Conservation (phyloP, 495 filamentous ascomycete genomes). For the Elaphomyces granulatus region DNA sequence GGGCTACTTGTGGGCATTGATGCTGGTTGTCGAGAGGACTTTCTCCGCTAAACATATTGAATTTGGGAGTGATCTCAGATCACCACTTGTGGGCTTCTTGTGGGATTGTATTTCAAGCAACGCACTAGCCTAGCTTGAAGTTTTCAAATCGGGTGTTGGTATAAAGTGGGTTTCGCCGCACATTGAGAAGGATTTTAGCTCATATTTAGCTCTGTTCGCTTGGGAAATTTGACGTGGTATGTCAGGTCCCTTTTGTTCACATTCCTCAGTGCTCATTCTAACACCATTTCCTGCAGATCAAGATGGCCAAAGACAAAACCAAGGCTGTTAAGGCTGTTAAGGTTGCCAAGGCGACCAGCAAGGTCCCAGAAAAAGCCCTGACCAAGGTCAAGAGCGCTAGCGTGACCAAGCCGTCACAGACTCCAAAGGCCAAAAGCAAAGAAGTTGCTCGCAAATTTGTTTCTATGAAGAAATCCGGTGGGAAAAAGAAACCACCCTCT, state of each 20-base stretch:
- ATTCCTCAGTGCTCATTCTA: constrained; percentile 8
- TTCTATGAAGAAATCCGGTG: constrained; percentile 22
- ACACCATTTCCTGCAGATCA: constrained; percentile 17
- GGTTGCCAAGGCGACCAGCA: constrained; percentile 25
- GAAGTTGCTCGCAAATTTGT: constrained; percentile 31
- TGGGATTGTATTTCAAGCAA: constrained; percentile 25
- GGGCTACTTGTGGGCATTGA: constrained; percentile 20
- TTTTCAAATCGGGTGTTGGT: no score
- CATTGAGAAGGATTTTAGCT: no score
- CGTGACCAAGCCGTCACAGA: constrained; percentile 20
- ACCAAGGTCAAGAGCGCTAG: constrained; percentile 40
- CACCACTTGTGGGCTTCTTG: constrained; percentile 29
- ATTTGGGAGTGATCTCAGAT: constrained; percentile 5
- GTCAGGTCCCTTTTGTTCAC: background rate
- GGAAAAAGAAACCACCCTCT: constrained; percentile 34
- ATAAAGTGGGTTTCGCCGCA: no score
- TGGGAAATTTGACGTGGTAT: constrained; percentile 6
- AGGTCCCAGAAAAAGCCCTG: constrained; percentile 32
- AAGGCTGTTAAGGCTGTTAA: no score
- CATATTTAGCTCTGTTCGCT: constrained; percentile 8
- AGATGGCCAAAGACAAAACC: constrained; percentile 41
- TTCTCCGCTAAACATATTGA: no score
- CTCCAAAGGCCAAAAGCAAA: constrained; percentile 37
- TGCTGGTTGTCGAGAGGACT: constrained; percentile 34
- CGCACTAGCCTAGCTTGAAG: no score